Evolutionary conservation across 768 basidiomycete genomes (phyloP).

Genomic region (Leccinum sublutescens): DNA sequence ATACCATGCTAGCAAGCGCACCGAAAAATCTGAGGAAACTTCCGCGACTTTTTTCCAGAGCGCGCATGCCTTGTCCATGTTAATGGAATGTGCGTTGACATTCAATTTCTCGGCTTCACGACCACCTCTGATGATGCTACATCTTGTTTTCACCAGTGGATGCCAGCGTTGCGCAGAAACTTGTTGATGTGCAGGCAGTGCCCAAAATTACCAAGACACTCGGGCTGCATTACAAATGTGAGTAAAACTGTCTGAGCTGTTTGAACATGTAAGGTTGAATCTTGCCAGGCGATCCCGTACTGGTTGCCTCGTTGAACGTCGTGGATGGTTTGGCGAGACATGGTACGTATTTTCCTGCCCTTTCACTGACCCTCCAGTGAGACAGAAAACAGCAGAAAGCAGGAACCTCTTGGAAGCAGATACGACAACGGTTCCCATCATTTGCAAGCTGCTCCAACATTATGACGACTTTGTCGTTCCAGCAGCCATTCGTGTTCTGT

Average conservation of each 20-base stretch:
- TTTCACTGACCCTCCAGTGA: not conserved
- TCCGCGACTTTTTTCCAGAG: no score
- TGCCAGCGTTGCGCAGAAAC: conserved; percentile 2
- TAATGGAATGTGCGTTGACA: no score
- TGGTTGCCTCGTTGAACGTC: conserved; percentile 22
- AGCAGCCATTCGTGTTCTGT: conserved; percentile 24
- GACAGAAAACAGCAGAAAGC: not conserved
- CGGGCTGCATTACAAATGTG: conserved; percentile 15
- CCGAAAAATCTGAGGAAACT: no score
- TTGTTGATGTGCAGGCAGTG: conserved; percentile 13
- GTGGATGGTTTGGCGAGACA: conserved; percentile 15
- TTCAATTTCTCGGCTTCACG: no score
- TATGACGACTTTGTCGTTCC: conserved; percentile 30
- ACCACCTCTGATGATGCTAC: no score
- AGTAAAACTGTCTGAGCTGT: not conserved
- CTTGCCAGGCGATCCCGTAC: conserved; percentile 13
- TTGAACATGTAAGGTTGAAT: no score
- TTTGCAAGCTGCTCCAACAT: conserved; percentile 17
- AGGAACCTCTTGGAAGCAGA: conserved; percentile 5
- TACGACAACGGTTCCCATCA: not conserved
- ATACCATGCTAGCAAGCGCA: no score
- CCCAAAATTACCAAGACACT: not conserved
- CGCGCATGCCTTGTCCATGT: no score
- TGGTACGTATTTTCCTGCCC: conserved; percentile 1
- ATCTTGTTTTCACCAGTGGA: conserved; percentile 11